Base-by-base conservation (phyloP, 768 basidiomycete species). In the Leccinellum albellum region DNA sequence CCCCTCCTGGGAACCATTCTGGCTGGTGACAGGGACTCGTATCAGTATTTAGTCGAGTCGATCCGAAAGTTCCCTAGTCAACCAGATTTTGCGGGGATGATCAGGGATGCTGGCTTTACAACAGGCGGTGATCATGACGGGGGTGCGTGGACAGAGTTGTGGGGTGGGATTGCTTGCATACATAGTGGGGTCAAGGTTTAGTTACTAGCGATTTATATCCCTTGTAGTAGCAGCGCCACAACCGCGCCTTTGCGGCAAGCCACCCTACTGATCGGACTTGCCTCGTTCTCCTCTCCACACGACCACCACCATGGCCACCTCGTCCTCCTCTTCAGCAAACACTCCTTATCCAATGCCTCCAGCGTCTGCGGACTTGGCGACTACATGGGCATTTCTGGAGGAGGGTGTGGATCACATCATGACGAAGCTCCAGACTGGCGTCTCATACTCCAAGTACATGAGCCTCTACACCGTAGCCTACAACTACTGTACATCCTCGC, bases 1-100 rank as follows among this genome's bases (percentile, higher is more conserved):
- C 97, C 97, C 3, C 77, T 96, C 20, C 75, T 99, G 47, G 97
- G 97, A n/a, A 96, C 94, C 20, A 91, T 99, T 63, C 77, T 99
- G n/a, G 91, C 94, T 10, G 90, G 91, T 0, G 96, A 99, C 73
- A 82, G 96, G 21, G 88, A 85, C 21, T 96, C 94, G 6, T 99
- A 99, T 72, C 94, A 98, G 71, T 98, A 99, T 71, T 82, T 99
- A 45, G 93, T 98, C 44, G 97, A 99, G 73, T 97, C 94, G 12
- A 98, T 99, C 65, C 88, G 94, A 42, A 85, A 84, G 64, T 98
- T 98, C 78, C 95, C 95, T 26, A 79, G 84, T 12, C 95, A 97
- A 71, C 76, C 82, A 8, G 87, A 90, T 55, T 98, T 98, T 74
- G 87, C 94, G 6, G 74, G 83, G 63, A 89, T 98, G 94, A 91